phyloP scores from a whole-genome alignment of 768 basidiomycete species.

The Leucosporidium yakuticum region DNA sequence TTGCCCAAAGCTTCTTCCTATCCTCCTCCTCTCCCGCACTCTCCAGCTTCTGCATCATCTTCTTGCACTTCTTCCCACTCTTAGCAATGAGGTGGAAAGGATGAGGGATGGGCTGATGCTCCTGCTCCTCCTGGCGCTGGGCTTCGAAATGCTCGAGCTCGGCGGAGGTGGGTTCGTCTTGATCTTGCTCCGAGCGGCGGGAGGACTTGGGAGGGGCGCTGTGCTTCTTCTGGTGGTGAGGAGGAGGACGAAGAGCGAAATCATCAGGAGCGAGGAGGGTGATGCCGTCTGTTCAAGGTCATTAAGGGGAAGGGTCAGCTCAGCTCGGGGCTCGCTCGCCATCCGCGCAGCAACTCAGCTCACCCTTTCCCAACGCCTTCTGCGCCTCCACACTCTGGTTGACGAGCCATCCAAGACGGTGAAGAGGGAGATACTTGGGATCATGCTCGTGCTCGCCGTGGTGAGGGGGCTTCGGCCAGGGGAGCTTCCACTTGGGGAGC shows the following conservation, averaged over 20 bases:
- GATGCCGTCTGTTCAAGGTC: conserved; percentile 8
- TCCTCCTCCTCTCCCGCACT: conserved; percentile 36
- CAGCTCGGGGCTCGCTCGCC: too few species aligned
- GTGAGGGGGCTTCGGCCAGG: background rate
- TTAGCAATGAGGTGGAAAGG: too few species aligned
- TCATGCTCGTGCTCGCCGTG: conserved; percentile 1
- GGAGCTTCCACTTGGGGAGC: background rate
- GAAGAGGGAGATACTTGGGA: conserved; percentile 29
- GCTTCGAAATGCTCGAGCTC: conserved; percentile 25
- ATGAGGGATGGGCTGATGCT: too few species aligned
- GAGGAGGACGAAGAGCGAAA: conserved; percentile 29
- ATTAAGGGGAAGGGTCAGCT: too few species aligned
- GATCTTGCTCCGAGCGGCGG: conserved; percentile 31
- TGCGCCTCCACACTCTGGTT: conserved; percentile 25
- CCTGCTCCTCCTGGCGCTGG: too few species aligned
- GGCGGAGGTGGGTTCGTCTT: conserved; percentile 3
- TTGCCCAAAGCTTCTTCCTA: conserved; percentile 42
- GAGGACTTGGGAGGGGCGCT: too few species aligned
- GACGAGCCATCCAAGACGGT: conserved; percentile 32
- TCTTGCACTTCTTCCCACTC: too few species aligned
- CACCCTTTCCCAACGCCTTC: conserved; percentile 3
- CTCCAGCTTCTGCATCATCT: too few species aligned
- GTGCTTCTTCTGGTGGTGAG: conserved; percentile 2
- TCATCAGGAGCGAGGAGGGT: conserved; percentile 39
- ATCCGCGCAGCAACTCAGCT: background rate